These are phyloP conservation scores for Brassica incana DNA, from an alignment of 345 rosid species.

Conservation along the genomic window DNA sequence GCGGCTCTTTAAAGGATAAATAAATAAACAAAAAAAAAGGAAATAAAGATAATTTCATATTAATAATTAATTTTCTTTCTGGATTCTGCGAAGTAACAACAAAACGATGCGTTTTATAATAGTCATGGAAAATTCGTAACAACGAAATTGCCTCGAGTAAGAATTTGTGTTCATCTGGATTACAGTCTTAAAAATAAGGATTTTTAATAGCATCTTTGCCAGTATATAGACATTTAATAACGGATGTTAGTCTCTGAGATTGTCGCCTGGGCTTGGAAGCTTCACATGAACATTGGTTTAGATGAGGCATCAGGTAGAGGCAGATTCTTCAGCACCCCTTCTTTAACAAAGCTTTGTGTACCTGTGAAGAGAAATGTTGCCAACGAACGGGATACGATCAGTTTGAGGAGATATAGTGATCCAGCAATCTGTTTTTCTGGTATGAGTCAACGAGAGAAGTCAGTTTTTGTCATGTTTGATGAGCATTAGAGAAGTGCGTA, in stretches of 20 bases:
- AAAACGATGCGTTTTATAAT: conserved; percentile 17
- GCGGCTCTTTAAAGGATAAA: too few relatives aligned
- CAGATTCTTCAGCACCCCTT: conserved; percentile 38
- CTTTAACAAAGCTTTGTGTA: conserved; percentile 39
- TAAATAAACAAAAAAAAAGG: too few relatives aligned
- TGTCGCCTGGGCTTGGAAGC: not conserved
- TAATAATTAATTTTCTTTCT: not conserved
- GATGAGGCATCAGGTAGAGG: conserved; percentile 35
- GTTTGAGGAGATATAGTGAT: conserved; percentile 50
- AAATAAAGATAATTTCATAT: too few relatives aligned
- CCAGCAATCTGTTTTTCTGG: conserved; percentile 45
- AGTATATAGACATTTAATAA: conserved; percentile 16
- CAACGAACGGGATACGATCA: conserved; percentile 43
- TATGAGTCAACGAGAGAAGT: not conserved
- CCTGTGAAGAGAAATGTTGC: conserved; percentile 52
- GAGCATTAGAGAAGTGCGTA: not conserved
- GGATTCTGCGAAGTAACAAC: not conserved
- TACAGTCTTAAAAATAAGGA: conserved; percentile 13
- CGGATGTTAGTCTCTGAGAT: conserved; percentile 12
- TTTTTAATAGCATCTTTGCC: conserved; percentile 5
- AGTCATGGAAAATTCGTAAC: not conserved
- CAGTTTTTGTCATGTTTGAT: not conserved
- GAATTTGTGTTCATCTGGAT: not conserved
- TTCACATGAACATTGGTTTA: conserved; percentile 38
- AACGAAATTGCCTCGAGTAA: not conserved